Conservation (phyloP, 768 basidiomycete species). For the Naematelia encephala region DNA sequence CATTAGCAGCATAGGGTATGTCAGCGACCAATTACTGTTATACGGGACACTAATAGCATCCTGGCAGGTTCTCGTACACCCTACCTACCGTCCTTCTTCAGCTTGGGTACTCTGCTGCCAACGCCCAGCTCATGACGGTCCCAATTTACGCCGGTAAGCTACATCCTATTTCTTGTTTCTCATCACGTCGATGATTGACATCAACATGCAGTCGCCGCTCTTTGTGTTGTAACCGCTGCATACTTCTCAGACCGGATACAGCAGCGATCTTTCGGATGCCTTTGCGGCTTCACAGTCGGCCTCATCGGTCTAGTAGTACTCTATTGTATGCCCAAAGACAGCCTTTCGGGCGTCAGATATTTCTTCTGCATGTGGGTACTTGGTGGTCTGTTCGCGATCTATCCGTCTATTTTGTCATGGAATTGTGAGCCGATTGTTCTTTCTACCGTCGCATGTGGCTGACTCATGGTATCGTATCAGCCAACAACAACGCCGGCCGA, state of each 20-base stretch:
- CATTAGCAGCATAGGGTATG: too few relatives aligned
- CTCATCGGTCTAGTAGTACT: constrained; percentile 1
- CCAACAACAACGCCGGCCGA: too few relatives aligned
- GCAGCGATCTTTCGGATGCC: not conserved
- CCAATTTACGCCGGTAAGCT: constrained; percentile 14
- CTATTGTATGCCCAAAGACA: constrained; percentile 6
- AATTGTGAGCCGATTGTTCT: too few relatives aligned
- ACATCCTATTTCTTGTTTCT: too few relatives aligned
- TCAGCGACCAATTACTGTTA: too few relatives aligned
- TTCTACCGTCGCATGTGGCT: too few relatives aligned
- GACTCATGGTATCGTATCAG: too few relatives aligned
- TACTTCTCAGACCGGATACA: not conserved
- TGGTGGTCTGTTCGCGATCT: not conserved
- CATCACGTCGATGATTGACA: too few relatives aligned
- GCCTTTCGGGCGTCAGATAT: constrained; percentile 1
- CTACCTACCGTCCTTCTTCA: too few relatives aligned
- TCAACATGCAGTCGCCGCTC: not conserved
- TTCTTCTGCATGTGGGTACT: constrained; percentile 9
- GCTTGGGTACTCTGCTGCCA: constrained; percentile 10
- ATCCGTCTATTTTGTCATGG: too few relatives aligned
- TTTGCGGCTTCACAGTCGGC: not conserved
- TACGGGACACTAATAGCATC: too few relatives aligned
- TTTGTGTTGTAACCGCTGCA: not conserved
- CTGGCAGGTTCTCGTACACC: too few relatives aligned
- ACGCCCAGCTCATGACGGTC: constrained; percentile 12